Base-by-base conservation (phyloP, 2,329 filamentous ascomycete species). In the Colletotrichum sp. region DNA sequence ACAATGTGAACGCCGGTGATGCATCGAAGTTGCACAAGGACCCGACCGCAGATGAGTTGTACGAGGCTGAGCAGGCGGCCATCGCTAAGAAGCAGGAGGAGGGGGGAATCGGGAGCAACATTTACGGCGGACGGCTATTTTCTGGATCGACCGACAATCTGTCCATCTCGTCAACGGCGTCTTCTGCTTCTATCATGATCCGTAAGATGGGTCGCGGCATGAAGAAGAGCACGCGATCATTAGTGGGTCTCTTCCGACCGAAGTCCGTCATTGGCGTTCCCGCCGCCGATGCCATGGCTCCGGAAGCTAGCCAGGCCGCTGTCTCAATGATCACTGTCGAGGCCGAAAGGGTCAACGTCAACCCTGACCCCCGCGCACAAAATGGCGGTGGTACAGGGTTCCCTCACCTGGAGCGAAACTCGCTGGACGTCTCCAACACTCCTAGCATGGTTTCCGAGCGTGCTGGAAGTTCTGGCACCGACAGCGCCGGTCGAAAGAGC, bases 171-270 rank as follows among this genome's bases (percentile, higher is more conserved):
- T 98, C 95, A 6, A 98, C 95, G 12, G 95, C 95, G 24, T 98
- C 95, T 8, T 98, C 95, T 24, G 95, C 95, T 39, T 98, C 95
- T 34, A 93, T 98, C 80, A 98, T 98, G 95, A 94, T 99, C 79
- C 93, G 97, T 69, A 99, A 99, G 88, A 99, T 99, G 97, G 97
- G 97, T 72, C 95, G 96, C 79, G 96, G 96, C n/a, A 94, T 99
- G 92, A 99, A 98, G 90, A 98, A 97, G 86, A 94, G 95, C 68
- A 94, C 94, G 22, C 92, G 96, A 64, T 98, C 96, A 28, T 91
- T 99, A 70, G 98, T 98, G 79, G 97, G 97, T 30, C 89, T 99
- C 9, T 99, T 99, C 88, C 91, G 97, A 77, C 96, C 97, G 1
- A 99, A 99, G 84, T 99, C 96, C 2, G 90, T 98, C 18, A 91